Base-by-base conservation (phyloP, 176 grass and related monocot genomes). In the Oryza glaberrima region DNA sequence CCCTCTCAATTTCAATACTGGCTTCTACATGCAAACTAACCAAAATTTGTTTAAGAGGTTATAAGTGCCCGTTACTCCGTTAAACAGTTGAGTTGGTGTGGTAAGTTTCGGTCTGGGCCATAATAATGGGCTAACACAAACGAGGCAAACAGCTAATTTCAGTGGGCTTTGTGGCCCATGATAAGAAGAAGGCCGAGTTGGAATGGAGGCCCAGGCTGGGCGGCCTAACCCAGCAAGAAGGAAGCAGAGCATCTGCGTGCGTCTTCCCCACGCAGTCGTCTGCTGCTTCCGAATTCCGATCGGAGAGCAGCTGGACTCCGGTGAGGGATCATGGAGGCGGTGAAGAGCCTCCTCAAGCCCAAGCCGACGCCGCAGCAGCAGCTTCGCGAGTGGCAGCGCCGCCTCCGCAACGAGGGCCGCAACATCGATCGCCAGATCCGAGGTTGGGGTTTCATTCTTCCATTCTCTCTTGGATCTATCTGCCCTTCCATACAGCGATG, bases 301-400 rank as follows among this genome's bases (percentile, higher is more conserved):
- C 32, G 16, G 16, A 17, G 34, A 17, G 34, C 15, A 3, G 35
- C 12, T 49, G 11, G 76, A 95, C 2, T 32, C 30, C 30, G 30
- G 30, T 3, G 30, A 32, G 30, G 30, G 30, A 32, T 32, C 30
- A 32, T 95, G 90, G 90, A 92, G 70, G 52, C 69, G 22, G 82
- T 92, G 64, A 92, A 86, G 74, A 83, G 70, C 46, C 84, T 95
- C 9, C 54, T 95, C 51, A 90, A 88, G 77, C 85, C 90, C 15
- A 90, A 92, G 76, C 85, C 54, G n/a, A 87, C 84, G 86, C 93
- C 90, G 19, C 81, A 85, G 82, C 82, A 95, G 93, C 88, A 90
- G 79, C 85, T 92, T 17, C 88, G 93, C 15, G 90, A 95, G 12
- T 95, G 93, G 93, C 93, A 90, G 90, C 93, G 93, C 65, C 88